Evolutionary conservation across 352 stramenopile genomes (phyloP).

Genomic region (Globisporangium emineosum): DNA sequence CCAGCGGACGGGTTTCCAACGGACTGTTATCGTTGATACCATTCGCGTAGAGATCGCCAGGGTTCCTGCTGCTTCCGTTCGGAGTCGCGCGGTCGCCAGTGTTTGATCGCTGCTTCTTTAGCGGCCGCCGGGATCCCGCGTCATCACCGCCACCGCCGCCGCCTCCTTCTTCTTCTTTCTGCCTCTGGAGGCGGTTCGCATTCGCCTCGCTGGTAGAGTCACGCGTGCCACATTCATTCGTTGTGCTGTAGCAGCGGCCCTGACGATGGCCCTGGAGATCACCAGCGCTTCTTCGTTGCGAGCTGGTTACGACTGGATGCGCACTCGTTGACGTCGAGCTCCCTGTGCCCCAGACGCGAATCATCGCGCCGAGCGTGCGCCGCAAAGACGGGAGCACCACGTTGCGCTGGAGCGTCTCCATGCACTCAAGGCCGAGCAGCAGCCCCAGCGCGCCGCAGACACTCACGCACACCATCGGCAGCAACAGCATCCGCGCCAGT

Average conservation of each 20-base stretch:
- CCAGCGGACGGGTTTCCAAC: neutral
- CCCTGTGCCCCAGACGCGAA: neutral
- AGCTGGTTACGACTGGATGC: neutral
- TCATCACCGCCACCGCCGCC: constrained; percentile 15
- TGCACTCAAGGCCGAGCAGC: constrained; percentile 50
- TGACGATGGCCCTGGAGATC: neutral
- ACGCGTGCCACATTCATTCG: neutral
- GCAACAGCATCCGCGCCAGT: constrained; percentile 49
- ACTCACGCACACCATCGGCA: constrained; percentile 61
- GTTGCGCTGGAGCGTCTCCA: constrained; percentile 45
- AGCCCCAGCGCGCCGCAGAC: constrained; percentile 55
- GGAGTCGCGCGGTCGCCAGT: neutral
- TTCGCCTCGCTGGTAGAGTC: neutral
- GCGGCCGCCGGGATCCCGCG: constrained; percentile 23
- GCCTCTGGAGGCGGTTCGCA: neutral
- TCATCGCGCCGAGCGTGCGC: neutral
- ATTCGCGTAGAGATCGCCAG: neutral
- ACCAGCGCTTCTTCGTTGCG: neutral
- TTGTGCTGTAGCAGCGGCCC: neutral
- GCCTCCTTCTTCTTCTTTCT: constrained; percentile 6
- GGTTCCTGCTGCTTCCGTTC: neutral
- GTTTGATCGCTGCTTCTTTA: constrained; percentile 37
- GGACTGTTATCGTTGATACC: neutral
- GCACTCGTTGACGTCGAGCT: neutral
- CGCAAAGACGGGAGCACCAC: neutral